Evolutionary conservation across 192 early-diverging fungal species (phyloP).

Genomic region (Coemansia erecta): DNA sequence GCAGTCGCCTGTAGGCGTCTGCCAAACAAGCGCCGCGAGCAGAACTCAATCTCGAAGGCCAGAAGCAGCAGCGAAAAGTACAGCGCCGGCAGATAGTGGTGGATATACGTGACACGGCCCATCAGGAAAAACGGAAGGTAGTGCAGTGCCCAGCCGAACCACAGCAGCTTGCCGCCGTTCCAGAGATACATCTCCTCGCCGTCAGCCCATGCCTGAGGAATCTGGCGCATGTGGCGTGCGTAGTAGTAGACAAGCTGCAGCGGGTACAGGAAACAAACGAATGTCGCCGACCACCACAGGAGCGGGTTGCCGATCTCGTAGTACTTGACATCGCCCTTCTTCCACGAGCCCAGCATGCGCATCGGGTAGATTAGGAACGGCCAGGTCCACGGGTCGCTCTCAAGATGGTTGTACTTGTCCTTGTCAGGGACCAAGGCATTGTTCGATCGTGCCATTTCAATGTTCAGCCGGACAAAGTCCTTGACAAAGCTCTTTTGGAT

Average conservation of each 20-base stretch:
- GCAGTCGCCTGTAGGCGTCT: constrained; percentile 52
- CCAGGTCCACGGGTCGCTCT: constrained; percentile 83
- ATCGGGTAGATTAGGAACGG: constrained; percentile 74
- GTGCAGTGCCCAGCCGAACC: constrained; percentile 88
- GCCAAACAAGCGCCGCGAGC: constrained; percentile 45
- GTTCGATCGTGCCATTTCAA: constrained; percentile 55
- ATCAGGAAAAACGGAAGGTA: constrained; percentile 94
- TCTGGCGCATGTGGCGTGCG: constrained; percentile 60
- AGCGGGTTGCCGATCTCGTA: constrained; percentile 89
- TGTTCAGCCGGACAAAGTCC: constrained; percentile 85
- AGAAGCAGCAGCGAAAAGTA: constrained; percentile 79
- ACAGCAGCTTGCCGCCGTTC: constrained; percentile 65
- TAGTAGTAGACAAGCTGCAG: constrained; percentile 52
- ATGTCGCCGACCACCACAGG: constrained; percentile 79
- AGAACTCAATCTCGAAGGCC: constrained; percentile 76
- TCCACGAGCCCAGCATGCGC: constrained; percentile 85
- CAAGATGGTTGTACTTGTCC: constrained; percentile 72
- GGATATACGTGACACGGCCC: constrained; percentile 94
- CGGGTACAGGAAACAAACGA: constrained; percentile 21
- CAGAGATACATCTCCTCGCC: constrained; percentile 59
- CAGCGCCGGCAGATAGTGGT: constrained; percentile 96
- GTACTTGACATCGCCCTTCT: constrained; percentile 79
- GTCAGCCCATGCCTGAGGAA: constrained; percentile 7
- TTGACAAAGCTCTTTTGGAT: constrained; percentile 75
- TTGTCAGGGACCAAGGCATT: constrained; percentile 71